Conservation (phyloP, 2,329 filamentous ascomycete genomes). For the Verticillium isaacii region DNA sequence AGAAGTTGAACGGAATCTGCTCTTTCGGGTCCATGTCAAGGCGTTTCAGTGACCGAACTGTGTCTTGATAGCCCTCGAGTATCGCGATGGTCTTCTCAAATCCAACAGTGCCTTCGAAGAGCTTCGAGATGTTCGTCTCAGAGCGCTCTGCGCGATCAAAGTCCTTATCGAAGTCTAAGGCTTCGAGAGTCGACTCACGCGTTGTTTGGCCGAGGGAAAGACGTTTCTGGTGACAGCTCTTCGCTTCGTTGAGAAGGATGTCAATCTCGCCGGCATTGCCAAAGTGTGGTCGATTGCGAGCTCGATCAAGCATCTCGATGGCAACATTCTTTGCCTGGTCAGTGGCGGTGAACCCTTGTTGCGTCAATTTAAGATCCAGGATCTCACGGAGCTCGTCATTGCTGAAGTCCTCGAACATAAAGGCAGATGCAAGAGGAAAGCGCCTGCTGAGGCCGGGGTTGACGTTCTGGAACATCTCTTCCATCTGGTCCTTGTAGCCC, state of each 20-base stretch:
- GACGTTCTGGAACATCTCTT: constrained; percentile 66
- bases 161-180: constrained; percentile 53
- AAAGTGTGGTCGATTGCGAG: constrained; percentile 60
- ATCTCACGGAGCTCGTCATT: constrained; percentile 54
- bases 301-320: constrained; percentile 54
- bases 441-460: constrained; percentile 66
- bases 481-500: constrained; percentile 67
- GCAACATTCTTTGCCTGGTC: constrained; percentile 47
- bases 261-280: constrained; percentile 74
- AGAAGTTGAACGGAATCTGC: constrained; percentile 60
- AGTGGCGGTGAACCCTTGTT: constrained; percentile 48
- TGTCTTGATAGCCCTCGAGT: constrained; percentile 50
- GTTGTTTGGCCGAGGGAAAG: constrained; percentile 2
- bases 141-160: constrained; percentile 46
- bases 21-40: constrained; percentile 50
- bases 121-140: constrained; percentile 40
- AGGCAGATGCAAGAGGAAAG: constrained; percentile 60
- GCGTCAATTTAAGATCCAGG: constrained; percentile 57
- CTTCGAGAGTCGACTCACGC: constrained; percentile 20
- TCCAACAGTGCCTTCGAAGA: constrained; percentile 58
- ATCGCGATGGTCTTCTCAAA: constrained; percentile 48
- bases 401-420: constrained; percentile 65
- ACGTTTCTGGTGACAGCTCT: constrained; percentile 22
- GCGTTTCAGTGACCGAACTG: constrained; percentile 43
- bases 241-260: constrained; percentile 45